Evolutionary conservation across 441 rosid species (phyloP).

Genomic region (Populus hybrid): DNA sequence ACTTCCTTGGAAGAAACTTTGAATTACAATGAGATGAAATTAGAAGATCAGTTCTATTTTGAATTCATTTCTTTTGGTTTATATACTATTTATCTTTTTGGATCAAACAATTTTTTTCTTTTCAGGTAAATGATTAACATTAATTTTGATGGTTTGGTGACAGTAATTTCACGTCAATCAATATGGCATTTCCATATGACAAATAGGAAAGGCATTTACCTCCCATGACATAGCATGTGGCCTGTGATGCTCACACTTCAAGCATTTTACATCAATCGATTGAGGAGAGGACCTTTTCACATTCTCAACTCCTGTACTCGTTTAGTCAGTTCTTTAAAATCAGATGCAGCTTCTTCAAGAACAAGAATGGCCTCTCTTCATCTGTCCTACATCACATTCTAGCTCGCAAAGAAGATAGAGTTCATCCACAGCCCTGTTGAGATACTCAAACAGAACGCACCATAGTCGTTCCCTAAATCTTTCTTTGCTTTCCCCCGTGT

Average conservation of each 20-base stretch:
- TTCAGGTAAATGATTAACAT: not conserved
- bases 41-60: not conserved
- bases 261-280: conserved; percentile 39
- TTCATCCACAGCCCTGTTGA: conserved; percentile 81
- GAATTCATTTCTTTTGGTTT: not conserved
- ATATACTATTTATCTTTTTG: not conserved
- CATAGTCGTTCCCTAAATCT: conserved; percentile 76
- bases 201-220: conserved; percentile 39
- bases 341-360: conserved; percentile 74
- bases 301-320: conserved; percentile 65
- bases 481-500: conserved; percentile 67
- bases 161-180: not conserved
- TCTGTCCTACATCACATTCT: conserved; percentile 74
- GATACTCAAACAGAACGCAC: conserved; percentile 84
- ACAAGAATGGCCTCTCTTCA: conserved; percentile 83
- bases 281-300: conserved; percentile 49
- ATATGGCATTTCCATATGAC: not conserved
- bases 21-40: not conserved
- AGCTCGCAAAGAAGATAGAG: conserved; percentile 80
- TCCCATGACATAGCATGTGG: conserved; percentile 92
- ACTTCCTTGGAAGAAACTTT: not conserved
- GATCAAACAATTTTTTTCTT: not conserved
- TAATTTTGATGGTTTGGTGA: not conserved
- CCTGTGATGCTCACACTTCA: conserved; percentile 69
- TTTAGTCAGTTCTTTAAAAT: conserved; percentile 56